Evolutionary conservation across 1,284 basidiomycete genomes (phyloP).

Genomic region (Malassezia obtusa): DNA sequence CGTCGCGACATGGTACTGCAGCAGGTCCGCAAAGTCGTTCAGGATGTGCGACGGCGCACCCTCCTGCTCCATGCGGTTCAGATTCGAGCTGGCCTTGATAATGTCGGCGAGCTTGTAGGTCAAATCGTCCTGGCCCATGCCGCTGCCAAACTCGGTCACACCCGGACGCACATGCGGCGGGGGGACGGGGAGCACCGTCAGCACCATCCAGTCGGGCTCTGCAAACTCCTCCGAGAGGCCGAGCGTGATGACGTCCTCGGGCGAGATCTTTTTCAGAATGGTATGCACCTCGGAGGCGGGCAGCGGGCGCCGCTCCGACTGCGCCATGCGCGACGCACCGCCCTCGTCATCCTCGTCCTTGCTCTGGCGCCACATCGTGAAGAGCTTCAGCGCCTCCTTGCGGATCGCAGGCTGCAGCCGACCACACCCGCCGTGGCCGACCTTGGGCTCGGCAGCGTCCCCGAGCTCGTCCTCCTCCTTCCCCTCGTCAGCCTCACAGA

Average conservation of each 20-base stretch:
- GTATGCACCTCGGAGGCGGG: slow-evolving; percentile 75
- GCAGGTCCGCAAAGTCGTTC: slow-evolving; percentile 86
- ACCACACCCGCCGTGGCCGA: slow-evolving; percentile 81
- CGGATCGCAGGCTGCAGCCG: slow-evolving; percentile 80
- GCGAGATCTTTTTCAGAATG: slow-evolving; percentile 55
- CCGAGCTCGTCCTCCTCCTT: slow-evolving; percentile 44
- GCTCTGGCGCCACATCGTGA: slow-evolving; percentile 85
- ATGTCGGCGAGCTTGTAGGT: slow-evolving; percentile 97
- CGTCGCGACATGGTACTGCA: slow-evolving; percentile 90
- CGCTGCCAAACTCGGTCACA: slow-evolving; percentile 89
- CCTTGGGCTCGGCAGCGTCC: slow-evolving; percentile 50
- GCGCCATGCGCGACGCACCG: slow-evolving; percentile 52
- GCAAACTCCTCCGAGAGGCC: slow-evolving; percentile 93
- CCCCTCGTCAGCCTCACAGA: slow-evolving; percentile 59
- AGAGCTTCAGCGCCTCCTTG: slow-evolving; percentile 90
- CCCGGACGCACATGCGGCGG: slow-evolving; percentile 96
- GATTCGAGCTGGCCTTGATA: slow-evolving; percentile 85
- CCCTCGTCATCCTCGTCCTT: slow-evolving; percentile 78
- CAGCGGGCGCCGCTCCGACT: slow-evolving; percentile 81
- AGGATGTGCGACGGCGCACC: slow-evolving; percentile 93
- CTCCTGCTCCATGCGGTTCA: slow-evolving; percentile 86
- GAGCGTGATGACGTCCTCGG: slow-evolving; percentile 86
- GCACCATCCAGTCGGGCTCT: slow-evolving; percentile 98
- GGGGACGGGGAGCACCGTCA: slow-evolving; percentile 93
- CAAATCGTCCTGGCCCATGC: slow-evolving; percentile 94